phyloP scores from a whole-genome alignment of 2,329 filamentous ascomycete species.

The Ceratocystis smalleyi region DNA sequence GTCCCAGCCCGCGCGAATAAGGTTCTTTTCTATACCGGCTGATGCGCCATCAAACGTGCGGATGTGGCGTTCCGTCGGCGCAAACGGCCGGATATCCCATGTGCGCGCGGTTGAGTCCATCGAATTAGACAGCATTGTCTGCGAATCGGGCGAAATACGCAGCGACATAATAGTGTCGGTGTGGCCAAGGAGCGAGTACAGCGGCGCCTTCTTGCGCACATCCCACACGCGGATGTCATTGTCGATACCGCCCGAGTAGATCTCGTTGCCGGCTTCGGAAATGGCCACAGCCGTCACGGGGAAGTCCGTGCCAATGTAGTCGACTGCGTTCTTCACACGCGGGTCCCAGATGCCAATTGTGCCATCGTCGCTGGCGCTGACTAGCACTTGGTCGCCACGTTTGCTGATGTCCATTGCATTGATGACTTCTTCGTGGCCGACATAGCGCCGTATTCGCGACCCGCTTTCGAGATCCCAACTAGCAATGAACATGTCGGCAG shows the following conservation, averaged over 20 bases:
- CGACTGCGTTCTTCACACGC: constrained; percentile 70
- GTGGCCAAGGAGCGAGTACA: constrained; percentile 80
- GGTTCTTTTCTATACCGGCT: constrained; percentile 75
- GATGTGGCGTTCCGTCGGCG: constrained; percentile 70
- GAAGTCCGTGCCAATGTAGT: constrained; percentile 80
- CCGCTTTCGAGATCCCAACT: constrained; percentile 92
- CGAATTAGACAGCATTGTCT: constrained; percentile 76
- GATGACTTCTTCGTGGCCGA: constrained; percentile 91
- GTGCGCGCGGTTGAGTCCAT: constrained; percentile 90
- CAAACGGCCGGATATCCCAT: constrained; percentile 93
- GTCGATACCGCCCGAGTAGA: constrained; percentile 89
- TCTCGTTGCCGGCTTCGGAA: constrained; percentile 87
- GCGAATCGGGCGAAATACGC: constrained; percentile 80
- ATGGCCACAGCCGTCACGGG: constrained; percentile 82
- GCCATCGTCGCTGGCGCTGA: constrained; percentile 87
- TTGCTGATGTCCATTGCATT: constrained; percentile 80
- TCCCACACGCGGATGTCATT: constrained; percentile 98
- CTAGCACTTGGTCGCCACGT: constrained; percentile 75
- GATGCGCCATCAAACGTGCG: constrained; percentile 86
- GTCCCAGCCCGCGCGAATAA: constrained; percentile 84
- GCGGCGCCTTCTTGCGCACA: constrained; percentile 72
- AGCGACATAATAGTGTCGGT: constrained; percentile 84
- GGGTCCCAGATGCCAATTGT: constrained; percentile 94
- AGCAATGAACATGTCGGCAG: constrained; percentile 81
- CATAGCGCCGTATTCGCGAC: constrained; percentile 76